Conservation (phyloP, 768 basidiomycete species). For the Podaxis pistillaris region DNA sequence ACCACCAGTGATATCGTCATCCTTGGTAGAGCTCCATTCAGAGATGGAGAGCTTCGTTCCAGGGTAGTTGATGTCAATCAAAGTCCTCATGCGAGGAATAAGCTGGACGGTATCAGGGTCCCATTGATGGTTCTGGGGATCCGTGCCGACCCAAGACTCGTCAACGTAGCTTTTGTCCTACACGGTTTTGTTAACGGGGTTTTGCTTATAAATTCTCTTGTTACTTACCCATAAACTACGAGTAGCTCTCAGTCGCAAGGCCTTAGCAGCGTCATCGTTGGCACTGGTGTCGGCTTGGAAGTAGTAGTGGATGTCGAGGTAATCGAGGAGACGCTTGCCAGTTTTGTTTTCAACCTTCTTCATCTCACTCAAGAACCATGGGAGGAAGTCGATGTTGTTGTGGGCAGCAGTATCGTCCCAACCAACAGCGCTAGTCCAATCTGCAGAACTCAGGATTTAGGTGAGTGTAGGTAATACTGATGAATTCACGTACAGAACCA, state of each 20-base stretch:
- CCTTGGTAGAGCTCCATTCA: constrained; percentile 49
- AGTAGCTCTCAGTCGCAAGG: constrained; percentile 46
- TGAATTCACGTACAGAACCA: constrained; percentile 37
- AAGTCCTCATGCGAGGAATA: constrained; percentile 48
- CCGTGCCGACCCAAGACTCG: constrained; percentile 49
- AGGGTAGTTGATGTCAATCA: constrained; percentile 50
- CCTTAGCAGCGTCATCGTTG: constrained; percentile 50
- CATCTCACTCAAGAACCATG: constrained; percentile 56
- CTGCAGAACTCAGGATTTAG: constrained; percentile 22
- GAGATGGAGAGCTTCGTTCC: constrained; percentile 54
- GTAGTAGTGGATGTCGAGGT: constrained; percentile 58
- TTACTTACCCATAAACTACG: constrained; percentile 47
- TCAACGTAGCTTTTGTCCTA: constrained; percentile 50
- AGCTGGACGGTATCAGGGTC: constrained; percentile 42
- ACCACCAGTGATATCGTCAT: constrained; percentile 53
- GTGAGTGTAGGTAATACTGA: background rate
- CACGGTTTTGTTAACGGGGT: background rate
- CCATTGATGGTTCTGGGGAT: constrained; percentile 46
- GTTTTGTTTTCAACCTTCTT: constrained; percentile 30
- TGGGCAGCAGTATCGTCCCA: constrained; percentile 50
- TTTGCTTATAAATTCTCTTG: background rate
- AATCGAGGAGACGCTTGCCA: constrained; percentile 49
- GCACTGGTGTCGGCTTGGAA: constrained; percentile 51
- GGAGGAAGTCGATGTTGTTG: constrained; percentile 50
- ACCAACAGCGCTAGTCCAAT: constrained; percentile 52